These are phyloP conservation scores for Vanrija sp. DNA, from an alignment of 1,284 basidiomycete species.

Conservation along the genomic window DNA sequence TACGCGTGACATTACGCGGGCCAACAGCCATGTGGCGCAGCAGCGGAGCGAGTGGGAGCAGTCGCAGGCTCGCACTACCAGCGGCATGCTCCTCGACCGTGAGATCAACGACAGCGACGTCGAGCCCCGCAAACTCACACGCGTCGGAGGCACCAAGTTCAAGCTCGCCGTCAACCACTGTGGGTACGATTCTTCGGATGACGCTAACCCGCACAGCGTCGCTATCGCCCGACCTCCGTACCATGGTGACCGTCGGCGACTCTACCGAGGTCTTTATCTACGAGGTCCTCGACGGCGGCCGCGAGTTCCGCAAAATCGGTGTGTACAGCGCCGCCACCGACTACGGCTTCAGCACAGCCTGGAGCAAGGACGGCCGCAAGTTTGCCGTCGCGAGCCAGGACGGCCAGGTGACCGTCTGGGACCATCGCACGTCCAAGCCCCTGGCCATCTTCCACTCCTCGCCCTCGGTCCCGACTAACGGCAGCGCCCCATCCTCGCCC, in stretches of 20 bases:
- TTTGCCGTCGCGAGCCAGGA: constrained; percentile 50
- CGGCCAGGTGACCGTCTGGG: constrained; percentile 50
- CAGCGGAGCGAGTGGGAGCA: too few relatives aligned
- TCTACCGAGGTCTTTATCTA: constrained; percentile 47
- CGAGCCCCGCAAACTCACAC: constrained; percentile 26
- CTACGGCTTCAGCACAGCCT: constrained; percentile 43
- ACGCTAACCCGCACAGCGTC: constrained; percentile 32
- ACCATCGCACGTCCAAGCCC: constrained; percentile 45
- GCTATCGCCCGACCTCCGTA: constrained; percentile 44
- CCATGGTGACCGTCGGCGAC: constrained; percentile 48
- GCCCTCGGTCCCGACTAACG: background rate
- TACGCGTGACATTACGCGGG: too few relatives aligned
- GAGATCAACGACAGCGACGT: background rate
- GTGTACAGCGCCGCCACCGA: constrained; percentile 44
- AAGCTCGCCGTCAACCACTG: constrained; percentile 47
- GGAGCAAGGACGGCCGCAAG: constrained; percentile 48
- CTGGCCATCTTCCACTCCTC: constrained; percentile 44
- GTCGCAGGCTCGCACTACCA: too few relatives aligned
- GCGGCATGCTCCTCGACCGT: too few relatives aligned
- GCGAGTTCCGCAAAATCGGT: constrained; percentile 42
- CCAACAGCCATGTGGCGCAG: too few relatives aligned
- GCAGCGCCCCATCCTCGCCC: background rate
- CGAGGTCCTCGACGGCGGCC: constrained; percentile 43
- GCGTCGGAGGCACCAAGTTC: constrained; percentile 40
- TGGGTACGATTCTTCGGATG: constrained; percentile 17